Base-by-base conservation (phyloP, 148 eudicot species). In the Silene conica region DNA sequence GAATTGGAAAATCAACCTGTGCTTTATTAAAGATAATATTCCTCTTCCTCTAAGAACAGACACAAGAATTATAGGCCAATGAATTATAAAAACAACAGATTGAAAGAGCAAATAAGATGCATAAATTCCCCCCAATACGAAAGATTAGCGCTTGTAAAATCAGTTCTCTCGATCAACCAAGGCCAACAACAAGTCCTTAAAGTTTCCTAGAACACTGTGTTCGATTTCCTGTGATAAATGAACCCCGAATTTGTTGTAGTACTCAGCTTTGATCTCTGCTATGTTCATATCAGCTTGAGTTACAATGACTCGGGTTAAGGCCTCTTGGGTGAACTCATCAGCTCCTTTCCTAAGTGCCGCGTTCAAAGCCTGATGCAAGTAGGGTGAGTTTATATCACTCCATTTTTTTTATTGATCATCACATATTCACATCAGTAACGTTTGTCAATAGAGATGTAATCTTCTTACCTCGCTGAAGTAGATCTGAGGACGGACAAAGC, bases 151-250 rank as follows among this genome's bases (percentile, higher is more conserved):
- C 25, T 28, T 62, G 31, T 48, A 11, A 6, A 12, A 25, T 61
- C 41, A 71, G 7, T 76, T 74, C 20, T 66, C 80, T 80, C 87
- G 87, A 13, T 88, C 83, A 69, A 86, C 69, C 82, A 92, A 78
- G 41, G 89, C 77, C 9, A 87, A 86, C 84, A 92, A 74, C 76
- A 90, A 90, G 61, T 92, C 96, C 74, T 82, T 92, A 57, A 80
- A 93, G 84, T 85, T 90, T 61, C 98, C 98, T 61, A 86, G 85
- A 25, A 83, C 83, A 15, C 73, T 80, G 52, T 83, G 85, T 59
- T 87, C 83, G 50, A 92, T 83, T 46, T 76, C 85, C 68, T 80
- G 65, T 3, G 80, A 21, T 4, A 92, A 69, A 23, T 80, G 25
- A 28, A 71, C 75, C 64, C 88, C 89, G 60, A 70, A 86, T 72